A percentile compares a stretch with the other conserved stretches of the same genome.
Evolutionary conservation across 176 grass and related monocot genomes (phyloP).

Genomic region (Otatea glauca): DNA sequence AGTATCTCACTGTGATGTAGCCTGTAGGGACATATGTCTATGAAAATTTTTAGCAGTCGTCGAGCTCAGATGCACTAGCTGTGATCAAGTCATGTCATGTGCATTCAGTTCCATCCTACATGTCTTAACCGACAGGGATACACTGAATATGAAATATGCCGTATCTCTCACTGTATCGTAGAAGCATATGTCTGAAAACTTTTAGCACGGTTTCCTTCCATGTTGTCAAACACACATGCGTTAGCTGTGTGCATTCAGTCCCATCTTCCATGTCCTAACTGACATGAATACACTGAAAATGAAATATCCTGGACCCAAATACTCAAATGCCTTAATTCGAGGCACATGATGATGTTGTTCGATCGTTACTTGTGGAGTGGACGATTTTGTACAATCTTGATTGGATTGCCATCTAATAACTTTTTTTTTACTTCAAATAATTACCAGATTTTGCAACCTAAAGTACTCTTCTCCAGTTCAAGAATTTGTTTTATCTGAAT

Average conservation of each 20-base stretch:
- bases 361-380: not conserved
- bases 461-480: not conserved
- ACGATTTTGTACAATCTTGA: not conserved
- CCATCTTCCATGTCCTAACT: not conserved
- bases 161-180: not conserved
- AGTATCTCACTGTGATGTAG: not conserved
- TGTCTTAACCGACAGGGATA: not conserved
- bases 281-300: not conserved
- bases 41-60: not conserved
- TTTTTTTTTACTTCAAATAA: not conserved
- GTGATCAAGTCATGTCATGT: too few species aligned
- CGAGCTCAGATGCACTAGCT: too few species aligned
- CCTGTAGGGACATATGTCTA: not conserved
- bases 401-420: not conserved
- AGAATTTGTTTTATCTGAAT: constrained; percentile 5
- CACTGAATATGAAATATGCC: not conserved
- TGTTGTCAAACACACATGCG: constrained; percentile 1
- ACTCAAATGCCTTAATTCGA: not conserved
- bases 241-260: not conserved
- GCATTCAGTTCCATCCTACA: too few species aligned
- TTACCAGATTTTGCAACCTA: not conserved
- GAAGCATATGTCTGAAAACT: constrained; percentile 1
- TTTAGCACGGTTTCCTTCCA: not conserved
- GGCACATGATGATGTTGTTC: constrained; percentile 1
- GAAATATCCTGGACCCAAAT: not conserved